These are phyloP conservation scores for Chaetomium olivaceum DNA, from an alignment of 2,329 filamentous ascomycete genomes.

Conservation along the genomic window DNA sequence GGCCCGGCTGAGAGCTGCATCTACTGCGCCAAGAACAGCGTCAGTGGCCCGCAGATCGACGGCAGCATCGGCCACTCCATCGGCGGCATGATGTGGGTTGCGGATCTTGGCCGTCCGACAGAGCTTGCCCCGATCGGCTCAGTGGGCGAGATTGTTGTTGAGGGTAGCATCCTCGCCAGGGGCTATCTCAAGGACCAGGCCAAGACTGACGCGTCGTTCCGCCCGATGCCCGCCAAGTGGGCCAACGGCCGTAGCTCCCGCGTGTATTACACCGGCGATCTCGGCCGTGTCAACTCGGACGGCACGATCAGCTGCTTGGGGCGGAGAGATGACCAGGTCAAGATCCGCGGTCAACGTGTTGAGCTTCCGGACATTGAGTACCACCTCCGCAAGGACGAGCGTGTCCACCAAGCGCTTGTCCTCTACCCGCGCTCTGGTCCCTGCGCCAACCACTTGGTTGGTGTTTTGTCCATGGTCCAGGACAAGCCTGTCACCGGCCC, in stretches of 20 bases:
- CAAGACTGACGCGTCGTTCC: constrained; percentile 42
- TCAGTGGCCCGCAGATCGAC: constrained; percentile 14
- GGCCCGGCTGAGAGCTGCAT: constrained; percentile 31
- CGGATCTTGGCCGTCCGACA: constrained; percentile 14
- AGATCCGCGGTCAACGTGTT: constrained; percentile 34
- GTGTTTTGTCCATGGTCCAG: constrained; percentile 22
- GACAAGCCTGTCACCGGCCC: constrained; percentile 1
- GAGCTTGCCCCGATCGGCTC: constrained; percentile 27
- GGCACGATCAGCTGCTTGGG: constrained; percentile 30
- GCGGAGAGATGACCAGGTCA: constrained; percentile 32
- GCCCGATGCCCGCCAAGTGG: not conserved
- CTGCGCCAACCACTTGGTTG: constrained; percentile 27
- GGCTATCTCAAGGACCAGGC: constrained; percentile 31
- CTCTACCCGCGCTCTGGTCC: constrained; percentile 37
- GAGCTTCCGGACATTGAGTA: constrained; percentile 47
- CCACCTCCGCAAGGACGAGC: constrained; percentile 39
- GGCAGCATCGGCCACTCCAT: constrained; percentile 18
- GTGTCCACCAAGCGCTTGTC: constrained; percentile 50
- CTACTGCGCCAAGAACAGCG: constrained; percentile 14
- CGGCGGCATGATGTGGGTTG: constrained; percentile 24
- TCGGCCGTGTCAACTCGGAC: constrained; percentile 29
- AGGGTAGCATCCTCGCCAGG: constrained; percentile 23
- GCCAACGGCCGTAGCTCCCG: constrained; percentile 28
- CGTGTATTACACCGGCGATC: constrained; percentile 45
- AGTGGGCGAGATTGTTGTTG: constrained; percentile 29